A percentile compares a stretch with the other conserved stretches of the same genome.
These are phyloP conservation scores for Chenopodium quinoa DNA, from an alignment of 148 eudicot genomes.

Conservation along the genomic window DNA sequence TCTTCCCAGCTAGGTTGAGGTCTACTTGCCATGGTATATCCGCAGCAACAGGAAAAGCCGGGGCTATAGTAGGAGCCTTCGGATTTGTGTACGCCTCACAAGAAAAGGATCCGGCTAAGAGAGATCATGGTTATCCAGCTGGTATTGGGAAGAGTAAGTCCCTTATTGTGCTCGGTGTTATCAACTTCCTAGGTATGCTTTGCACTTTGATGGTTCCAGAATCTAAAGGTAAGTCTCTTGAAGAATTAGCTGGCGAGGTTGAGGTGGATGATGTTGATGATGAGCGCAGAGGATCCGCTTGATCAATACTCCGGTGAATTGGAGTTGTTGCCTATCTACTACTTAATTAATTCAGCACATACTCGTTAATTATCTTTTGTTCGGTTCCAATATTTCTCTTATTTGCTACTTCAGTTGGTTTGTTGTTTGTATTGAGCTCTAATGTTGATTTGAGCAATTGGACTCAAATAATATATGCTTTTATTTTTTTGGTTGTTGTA, in stretches of 20 bases:
- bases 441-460: no score
- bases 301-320: not conserved
- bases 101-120: constrained; percentile 20
- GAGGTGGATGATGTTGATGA: constrained; percentile 6
- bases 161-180: constrained; percentile 30
- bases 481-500: no score
- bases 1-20: constrained; percentile 37
- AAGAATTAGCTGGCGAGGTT: constrained; percentile 43
- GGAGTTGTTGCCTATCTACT: no score
- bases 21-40: constrained; percentile 41
- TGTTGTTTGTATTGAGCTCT: no score
- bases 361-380: no score
- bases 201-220: constrained; percentile 55
- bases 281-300: not conserved
- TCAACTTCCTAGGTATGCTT: constrained; percentile 41
- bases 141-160: constrained; percentile 38
- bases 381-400: no score
- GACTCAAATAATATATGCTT: no score
- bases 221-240: constrained; percentile 51
- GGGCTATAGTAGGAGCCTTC: constrained; percentile 35
- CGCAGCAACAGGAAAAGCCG: constrained; percentile 32
- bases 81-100: constrained; percentile 35
- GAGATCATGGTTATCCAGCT: constrained; percentile 24
- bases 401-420: no score
- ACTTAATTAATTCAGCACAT: no score